Evolutionary conservation across 768 basidiomycete species (phyloP).

Genomic region (Melanogaster broomeanus): DNA sequence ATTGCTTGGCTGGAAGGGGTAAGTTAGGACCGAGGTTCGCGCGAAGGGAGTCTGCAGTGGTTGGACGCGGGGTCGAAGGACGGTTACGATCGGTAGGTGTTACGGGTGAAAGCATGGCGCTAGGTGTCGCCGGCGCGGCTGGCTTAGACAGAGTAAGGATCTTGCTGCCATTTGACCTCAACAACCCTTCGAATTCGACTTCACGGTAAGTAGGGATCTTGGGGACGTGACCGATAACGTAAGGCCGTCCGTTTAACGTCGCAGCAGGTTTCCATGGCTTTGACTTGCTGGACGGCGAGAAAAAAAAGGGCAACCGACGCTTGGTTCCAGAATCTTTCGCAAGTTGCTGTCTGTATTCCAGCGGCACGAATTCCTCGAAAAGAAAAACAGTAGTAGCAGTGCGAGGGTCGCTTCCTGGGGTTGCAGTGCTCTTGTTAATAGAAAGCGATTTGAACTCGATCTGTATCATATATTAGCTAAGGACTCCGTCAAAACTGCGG

Average conservation of each 20-base stretch:
- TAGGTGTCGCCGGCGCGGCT: conserved; percentile 11
- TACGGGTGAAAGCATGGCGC: conserved; percentile 24
- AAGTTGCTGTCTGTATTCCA: conserved; percentile 81
- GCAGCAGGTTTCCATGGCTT: conserved; percentile 78
- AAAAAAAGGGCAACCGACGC: conserved; percentile 69
- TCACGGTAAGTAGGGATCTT: conserved; percentile 56
- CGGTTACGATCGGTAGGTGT: conserved; percentile 35
- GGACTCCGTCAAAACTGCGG: neutral
- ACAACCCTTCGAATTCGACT: conserved; percentile 77
- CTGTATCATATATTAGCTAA: conserved; percentile 37
- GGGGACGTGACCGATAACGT: conserved; percentile 62
- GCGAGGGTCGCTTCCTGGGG: conserved; percentile 59
- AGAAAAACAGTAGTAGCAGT: conserved; percentile 71
- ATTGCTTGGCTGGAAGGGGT: conserved; percentile 19
- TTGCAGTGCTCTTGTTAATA: conserved; percentile 24
- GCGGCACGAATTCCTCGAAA: conserved; percentile 93
- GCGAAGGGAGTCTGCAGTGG: conserved; percentile 20
- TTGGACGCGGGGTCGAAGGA: conserved; percentile 17
- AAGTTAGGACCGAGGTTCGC: neutral
- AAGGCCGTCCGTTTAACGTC: conserved; percentile 80
- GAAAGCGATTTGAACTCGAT: conserved; percentile 87
- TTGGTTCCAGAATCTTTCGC: conserved; percentile 52
- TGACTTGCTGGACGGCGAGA: conserved; percentile 48
- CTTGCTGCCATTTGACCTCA: conserved; percentile 55
- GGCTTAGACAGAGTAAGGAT: conserved; percentile 35